Evolutionary conservation across 2,329 filamentous ascomycete species (phyloP).

Genomic region (Dendrostoma leiphaemia): DNA sequence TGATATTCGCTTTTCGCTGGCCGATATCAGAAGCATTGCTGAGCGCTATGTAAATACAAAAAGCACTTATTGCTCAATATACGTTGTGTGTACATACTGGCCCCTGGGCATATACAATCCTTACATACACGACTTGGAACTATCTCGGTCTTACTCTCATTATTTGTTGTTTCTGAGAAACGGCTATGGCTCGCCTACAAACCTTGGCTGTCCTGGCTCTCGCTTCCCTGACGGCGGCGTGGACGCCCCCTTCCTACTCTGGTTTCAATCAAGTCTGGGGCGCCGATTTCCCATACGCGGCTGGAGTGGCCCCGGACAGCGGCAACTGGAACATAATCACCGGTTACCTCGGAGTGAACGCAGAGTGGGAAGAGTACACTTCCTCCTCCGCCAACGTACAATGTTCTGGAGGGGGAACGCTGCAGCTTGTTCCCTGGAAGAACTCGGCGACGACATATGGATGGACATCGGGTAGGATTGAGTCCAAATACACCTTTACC

Average conservation of each 20-base stretch:
- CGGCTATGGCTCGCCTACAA: background rate
- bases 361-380: slow-evolving; percentile 48
- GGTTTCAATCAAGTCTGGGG: slow-evolving; percentile 44
- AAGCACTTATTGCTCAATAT: no score
- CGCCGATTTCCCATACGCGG: slow-evolving; percentile 42
- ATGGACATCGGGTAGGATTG: slow-evolving; percentile 51
- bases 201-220: slow-evolving; percentile 10
- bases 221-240: slow-evolving; percentile 30
- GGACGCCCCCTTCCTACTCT: slow-evolving; percentile 34
- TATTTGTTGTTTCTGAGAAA: no score
- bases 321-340: slow-evolving; percentile 46
- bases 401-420: slow-evolving; percentile 47
- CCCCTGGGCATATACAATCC: no score
- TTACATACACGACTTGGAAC: no score
- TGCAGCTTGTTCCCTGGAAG: slow-evolving; percentile 49
- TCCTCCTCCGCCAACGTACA: slow-evolving; percentile 44
- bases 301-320: slow-evolving; percentile 35
- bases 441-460: slow-evolving; percentile 29
- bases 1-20: no score
- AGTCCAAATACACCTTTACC: slow-evolving; percentile 45
- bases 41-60: no score
- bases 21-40: no score
- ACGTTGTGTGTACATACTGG: no score
- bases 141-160: no score
- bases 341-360: slow-evolving; percentile 44